Evolutionary conservation across 306 rosid genomes (phyloP).

Genomic region (Lathyrus tuberosus): DNA sequence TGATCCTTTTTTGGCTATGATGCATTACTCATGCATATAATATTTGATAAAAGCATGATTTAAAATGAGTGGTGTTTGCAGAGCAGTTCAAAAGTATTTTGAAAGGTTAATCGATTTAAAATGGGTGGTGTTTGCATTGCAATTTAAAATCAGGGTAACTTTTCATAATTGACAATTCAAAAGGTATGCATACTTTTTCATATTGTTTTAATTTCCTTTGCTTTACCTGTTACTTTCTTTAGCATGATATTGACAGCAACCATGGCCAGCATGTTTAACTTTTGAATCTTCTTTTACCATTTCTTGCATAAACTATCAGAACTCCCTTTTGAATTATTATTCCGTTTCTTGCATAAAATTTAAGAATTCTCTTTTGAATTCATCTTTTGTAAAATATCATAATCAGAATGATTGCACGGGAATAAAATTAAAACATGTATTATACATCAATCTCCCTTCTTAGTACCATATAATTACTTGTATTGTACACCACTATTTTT

Average conservation of each 20-base stretch:
- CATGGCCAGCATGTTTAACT: conserved; percentile 42
- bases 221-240: conserved; percentile 32
- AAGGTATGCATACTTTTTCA: conserved; percentile 38
- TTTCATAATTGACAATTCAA: conserved; percentile 38
- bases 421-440: not conserved
- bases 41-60: not conserved
- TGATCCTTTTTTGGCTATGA: conserved; percentile 26
- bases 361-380: conserved; percentile 39
- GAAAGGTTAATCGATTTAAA: no score
- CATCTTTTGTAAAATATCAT: conserved; percentile 27
- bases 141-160: not conserved
- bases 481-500: no score
- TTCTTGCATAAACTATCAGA: conserved; percentile 36
- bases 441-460: no score
- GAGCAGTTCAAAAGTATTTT: no score
- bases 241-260: conserved; percentile 48
- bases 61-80: no score
- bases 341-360: conserved; percentile 32
- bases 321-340: conserved; percentile 36
- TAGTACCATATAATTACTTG: no score
- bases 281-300: conserved; percentile 39
- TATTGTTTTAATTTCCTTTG: not conserved
- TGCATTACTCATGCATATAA: not conserved
- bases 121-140: no score
- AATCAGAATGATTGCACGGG: conserved; percentile 11